Evolutionary conservation across 1,139 yeast species (phyloP).

Genomic region (Pichia sp.): DNA sequence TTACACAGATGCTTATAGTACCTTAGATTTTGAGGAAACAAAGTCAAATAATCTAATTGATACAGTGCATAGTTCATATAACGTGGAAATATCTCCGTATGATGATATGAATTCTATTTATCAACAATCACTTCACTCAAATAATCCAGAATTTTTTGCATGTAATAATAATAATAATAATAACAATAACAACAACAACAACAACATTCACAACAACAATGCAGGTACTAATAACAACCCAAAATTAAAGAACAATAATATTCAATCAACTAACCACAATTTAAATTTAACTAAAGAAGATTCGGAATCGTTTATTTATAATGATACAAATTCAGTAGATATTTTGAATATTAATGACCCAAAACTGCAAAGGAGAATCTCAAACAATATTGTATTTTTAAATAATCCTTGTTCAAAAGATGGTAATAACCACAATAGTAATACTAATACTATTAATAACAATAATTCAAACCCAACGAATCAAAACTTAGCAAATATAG

Average conservation of each 20-base stretch:
- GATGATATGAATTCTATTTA: conserved; percentile 21
- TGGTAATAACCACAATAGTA: not conserved
- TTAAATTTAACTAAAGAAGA: conserved; percentile 5
- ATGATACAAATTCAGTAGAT: conserved; percentile 16
- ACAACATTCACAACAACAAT: not conserved
- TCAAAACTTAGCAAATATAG: not conserved
- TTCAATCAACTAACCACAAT: not conserved
- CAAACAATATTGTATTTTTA: not conserved
- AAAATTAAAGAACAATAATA: not conserved
- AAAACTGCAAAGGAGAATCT: conserved; percentile 2
- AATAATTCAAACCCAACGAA: not conserved
- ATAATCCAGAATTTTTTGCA: conserved; percentile 9
- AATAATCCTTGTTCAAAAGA: conserved; percentile 6
- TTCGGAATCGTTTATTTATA: conserved; percentile 26
- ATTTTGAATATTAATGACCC: conserved; percentile 5
- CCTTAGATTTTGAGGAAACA: conserved; percentile 6
- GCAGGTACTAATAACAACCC: not conserved
- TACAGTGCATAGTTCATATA: not conserved
- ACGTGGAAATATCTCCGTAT: not conserved
- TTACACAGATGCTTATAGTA: conserved; percentile 11
- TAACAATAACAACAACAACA: not conserved
- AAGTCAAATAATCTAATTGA: not conserved
- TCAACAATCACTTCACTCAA: conserved; percentile 21
- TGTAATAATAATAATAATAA: not conserved
- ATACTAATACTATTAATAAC: not conserved